Percentiles rank a stretch among this genome's conserved stretches.
Conservation (phyloP, 164 flowering plant genomes). For the Warburgia ugandensis region DNA sequence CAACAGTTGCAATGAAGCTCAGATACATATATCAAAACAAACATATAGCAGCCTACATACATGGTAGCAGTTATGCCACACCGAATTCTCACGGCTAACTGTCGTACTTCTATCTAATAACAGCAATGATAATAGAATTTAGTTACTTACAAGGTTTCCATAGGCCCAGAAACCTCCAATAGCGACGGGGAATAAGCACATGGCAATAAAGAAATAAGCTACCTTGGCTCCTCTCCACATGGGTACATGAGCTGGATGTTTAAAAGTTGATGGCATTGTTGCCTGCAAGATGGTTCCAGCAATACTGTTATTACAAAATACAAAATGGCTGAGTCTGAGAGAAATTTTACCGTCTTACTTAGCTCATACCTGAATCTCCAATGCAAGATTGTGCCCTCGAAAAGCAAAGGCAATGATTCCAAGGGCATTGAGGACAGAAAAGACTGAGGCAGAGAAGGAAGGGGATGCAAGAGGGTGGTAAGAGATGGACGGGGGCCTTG, state of each 20-base stretch:
- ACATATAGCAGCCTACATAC: too few relatives aligned
- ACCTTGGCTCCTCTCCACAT: slow-evolving; percentile 99
- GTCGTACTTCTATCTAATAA: too few relatives aligned
- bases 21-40: too few relatives aligned
- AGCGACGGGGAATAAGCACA: slow-evolving; percentile 92
- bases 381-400: slow-evolving; percentile 88
- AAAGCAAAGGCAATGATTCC: slow-evolving; percentile 94
- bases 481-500: slow-evolving; percentile 70
- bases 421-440: slow-evolving; percentile 78
- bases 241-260: slow-evolving; percentile 96
- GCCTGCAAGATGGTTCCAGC: slow-evolving; percentile 42
- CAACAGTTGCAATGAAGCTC: neutral
- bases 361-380: slow-evolving; percentile 83
- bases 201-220: slow-evolving; percentile 86
- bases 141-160: slow-evolving; percentile 90
- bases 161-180: slow-evolving; percentile 99
- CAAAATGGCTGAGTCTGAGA: too few relatives aligned
- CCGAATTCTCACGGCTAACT: too few relatives aligned
- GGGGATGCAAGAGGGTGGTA: slow-evolving; percentile 68
- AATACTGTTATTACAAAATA: neutral
- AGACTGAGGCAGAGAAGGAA: slow-evolving; percentile 50
- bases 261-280: slow-evolving; percentile 98
- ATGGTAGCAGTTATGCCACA: too few relatives aligned
- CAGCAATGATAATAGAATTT: neutral
- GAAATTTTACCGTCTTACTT: too few relatives aligned